Evolutionary conservation across 2,329 filamentous ascomycete genomes (phyloP), one percentile per base, ranked within the genome.

Genomic region (Didymella segeticola): DNA sequence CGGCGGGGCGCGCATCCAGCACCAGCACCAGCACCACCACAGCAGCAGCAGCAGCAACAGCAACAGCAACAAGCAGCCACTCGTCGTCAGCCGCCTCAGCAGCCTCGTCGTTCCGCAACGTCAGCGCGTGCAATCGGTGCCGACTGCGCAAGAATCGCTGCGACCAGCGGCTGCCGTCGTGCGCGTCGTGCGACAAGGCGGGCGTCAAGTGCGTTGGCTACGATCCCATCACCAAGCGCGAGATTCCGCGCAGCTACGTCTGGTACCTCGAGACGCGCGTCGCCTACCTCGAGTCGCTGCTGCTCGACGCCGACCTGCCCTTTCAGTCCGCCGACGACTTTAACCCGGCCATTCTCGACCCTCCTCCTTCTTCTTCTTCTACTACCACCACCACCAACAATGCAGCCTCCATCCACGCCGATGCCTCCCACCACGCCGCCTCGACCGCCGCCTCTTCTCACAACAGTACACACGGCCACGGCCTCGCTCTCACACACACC

Each of bases 191-290:
- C 77, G 91, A 93, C 73, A 97, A 97, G 78, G 93, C 90, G n/a
- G 84, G 85, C 53, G 90, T 96, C 38, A 88, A 90, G 62, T 98
- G 95, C 74, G 91, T 97, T 43, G 93, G 93, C 58, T 97, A 96
- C 75, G 93, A 98, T 72, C 93, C 93, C 27, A 96, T 97, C 69
- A 96, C 91, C 20, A 97, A 97, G 81, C 88, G 90, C 70, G 92
- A 97, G 77, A 96, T 98, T 53, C 93, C 93, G 43, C 85, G 93
- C 76, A 88, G 85, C 79, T 98, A 98, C 79, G 91, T 98, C 42
- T 96, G 90, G 77, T 98, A 96, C 72, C 87, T 98, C 55, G 93
- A 98, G 75, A 90, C 89, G 23, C 84, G 93, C 54, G 86, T 97
- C 48, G 84, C 87, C 57, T 90, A 95, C 75, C 85, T 98, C 25